Evolutionary conservation across 1,284 basidiomycete genomes (phyloP), one percentile per base, ranked within the genome.

Genomic region (Cystobasidium sp.): DNA sequence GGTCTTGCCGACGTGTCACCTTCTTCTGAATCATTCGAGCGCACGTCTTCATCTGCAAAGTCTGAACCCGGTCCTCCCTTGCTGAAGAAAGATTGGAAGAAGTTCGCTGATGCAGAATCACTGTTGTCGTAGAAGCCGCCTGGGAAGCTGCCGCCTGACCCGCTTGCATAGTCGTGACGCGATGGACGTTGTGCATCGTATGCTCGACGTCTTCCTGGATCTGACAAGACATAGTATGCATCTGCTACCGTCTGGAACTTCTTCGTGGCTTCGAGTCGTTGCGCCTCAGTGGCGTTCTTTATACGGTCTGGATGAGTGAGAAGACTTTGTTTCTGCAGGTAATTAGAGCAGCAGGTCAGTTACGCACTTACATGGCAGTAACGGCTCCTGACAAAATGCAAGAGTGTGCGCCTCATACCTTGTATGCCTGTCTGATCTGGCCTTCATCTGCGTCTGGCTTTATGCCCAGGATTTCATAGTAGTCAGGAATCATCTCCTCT

Each of bases 181-280:
- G 66, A 68, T 6, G 66, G 66, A 16, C 70, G 16, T 49, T 73
- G 70, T 1, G 24, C 55, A 51, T 73, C 70, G 49, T 73, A 73
- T 9, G 70, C 70, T 18, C 70, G 20, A 44, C 63, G n/a, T 49
- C 70, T 53, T 20, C 39, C 49, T 10, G 62, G 12, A 44, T 73
- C 70, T 12, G 70, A 73, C 9, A 73, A 62, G 5, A 73, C 61
- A 52, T 65, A 73, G 49, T 73, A 73, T 46, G 70, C 70, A 44
- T 73, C 70, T 14, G 70, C 70, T 6, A 73, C 70, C 6, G 52
- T 58, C 43, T 73, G 70, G 39, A 73, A 73, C 46, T 73, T 73
- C 49, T 49, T 55, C 4, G 70, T 73, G 1, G 70, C 70, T n/a
- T 65, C 70, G 20, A 52, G 47, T n/a, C 63, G 49, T 49, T 73